Conservation (phyloP, 2,329 filamentous ascomycete species). For the Beauveria varroae region DNA sequence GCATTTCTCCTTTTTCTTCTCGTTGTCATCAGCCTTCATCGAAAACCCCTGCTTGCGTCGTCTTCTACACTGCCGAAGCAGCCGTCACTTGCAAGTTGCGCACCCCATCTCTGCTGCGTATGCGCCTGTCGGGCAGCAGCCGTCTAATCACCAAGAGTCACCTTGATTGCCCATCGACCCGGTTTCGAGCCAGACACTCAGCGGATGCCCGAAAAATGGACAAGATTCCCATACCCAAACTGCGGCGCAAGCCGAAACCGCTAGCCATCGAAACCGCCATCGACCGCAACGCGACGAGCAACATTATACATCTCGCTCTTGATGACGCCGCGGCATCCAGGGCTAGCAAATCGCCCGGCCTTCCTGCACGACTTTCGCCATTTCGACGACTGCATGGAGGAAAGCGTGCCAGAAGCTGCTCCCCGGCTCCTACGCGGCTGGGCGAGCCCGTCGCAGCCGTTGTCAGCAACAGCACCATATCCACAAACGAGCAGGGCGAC, state of each 20-base stretch:
- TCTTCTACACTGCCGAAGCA: neutral
- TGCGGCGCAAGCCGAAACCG: conserved; percentile 37
- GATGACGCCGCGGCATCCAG: neutral
- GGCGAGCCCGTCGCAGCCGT: conserved; percentile 20
- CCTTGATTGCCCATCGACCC: neutral
- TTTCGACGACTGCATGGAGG: conserved; percentile 38
- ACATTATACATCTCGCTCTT: neutral
- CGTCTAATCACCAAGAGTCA: neutral
- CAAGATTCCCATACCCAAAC: conserved; percentile 33
- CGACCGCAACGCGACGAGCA: conserved; percentile 23
- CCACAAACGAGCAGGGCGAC: conserved; percentile 8
- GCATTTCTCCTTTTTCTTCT: neutral
- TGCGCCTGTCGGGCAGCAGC: neutral
- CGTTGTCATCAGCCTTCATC: neutral
- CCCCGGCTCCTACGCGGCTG: conserved; percentile 22
- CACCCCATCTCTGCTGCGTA: neutral
- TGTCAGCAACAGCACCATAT: conserved; percentile 28
- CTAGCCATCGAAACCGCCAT: conserved; percentile 35
- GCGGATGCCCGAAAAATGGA: conserved; percentile 26
- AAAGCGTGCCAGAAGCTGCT: conserved; percentile 39
- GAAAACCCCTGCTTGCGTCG: neutral
- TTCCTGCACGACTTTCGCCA: conserved; percentile 27
- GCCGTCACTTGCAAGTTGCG: neutral
- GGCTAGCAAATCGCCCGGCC: conserved; percentile 14
- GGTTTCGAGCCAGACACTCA: neutral